Evolutionary conservation across 2,329 filamentous ascomycete genomes (phyloP).

Genomic region (Hortaea werneckii): DNA sequence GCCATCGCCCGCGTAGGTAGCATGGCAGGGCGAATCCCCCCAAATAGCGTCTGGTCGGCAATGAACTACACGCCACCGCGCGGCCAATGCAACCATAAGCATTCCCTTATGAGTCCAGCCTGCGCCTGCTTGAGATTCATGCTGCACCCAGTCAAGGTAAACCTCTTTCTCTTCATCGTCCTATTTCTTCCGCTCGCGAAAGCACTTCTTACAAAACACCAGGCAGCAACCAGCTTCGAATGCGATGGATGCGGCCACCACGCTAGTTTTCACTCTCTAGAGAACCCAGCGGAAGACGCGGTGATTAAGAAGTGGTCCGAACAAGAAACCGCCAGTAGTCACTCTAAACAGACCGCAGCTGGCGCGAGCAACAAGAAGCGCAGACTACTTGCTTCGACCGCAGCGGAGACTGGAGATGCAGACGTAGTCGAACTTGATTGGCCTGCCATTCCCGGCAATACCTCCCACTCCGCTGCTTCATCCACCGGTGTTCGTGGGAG

Average conservation of each 20-base stretch:
- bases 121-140: constrained; percentile 48
- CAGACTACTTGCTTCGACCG: constrained; percentile 6
- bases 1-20: too few species aligned
- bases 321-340: constrained; percentile 17
- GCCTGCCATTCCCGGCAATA: too few species aligned
- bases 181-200: background rate
- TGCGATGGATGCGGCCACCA: constrained; percentile 48
- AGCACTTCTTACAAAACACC: background rate
- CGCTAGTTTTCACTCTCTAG: constrained; percentile 44
- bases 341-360: constrained; percentile 3
- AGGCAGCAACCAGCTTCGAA: constrained; percentile 42
- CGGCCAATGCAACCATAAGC: constrained; percentile 42
- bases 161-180: background rate
- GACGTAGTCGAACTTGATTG: constrained; percentile 1
- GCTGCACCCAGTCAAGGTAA: constrained; percentile 46
- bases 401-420: background rate
- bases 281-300: constrained; percentile 41
- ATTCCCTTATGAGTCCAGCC: constrained; percentile 33
- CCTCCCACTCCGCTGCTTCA: too few species aligned
- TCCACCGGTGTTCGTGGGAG: too few species aligned
- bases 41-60: constrained; percentile 39
- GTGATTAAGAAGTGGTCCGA: constrained; percentile 37
- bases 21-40: constrained; percentile 20
- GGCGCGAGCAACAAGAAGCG: constrained; percentile 18
- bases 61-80: constrained; percentile 43